Base-by-base conservation (phyloP, 345 rosid species). In the Aegle marmelos region DNA sequence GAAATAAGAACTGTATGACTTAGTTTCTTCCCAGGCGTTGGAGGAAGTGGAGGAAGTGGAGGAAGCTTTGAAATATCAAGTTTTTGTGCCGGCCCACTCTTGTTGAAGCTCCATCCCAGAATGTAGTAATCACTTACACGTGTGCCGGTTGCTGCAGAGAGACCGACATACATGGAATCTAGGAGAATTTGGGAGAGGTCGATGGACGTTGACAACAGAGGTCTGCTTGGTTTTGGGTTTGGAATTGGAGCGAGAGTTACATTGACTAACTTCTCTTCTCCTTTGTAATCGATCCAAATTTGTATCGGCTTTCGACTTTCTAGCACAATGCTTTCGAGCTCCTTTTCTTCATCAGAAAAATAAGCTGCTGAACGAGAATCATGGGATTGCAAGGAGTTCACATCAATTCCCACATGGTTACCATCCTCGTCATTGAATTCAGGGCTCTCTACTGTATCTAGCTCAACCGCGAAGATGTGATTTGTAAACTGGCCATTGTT, bases 251-350 rank as follows among this genome's bases (percentile, higher is more conserved):
- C 86, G 72, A 84, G 24, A 19, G 86, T 80, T 61, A 88, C 82
- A 64, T 70, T 80, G 60, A 89, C 64, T 45, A 65, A 74, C 73
- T 78, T 81, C 37, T 80, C 78, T 0, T 13, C 14, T 2, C 81
- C 86, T 73, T 86, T 82, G 68, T 91, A 93, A 8, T 91, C 94
- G n/a, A 93, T 82, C 92, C 93, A 91, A 27, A 81, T 80, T 76
- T 88, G 89, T 37, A 89, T 87, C 0, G 85, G 84, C 0, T 81
- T 27, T 1, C 86, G 89, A 74, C 92, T 87, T 0, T 72, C 69
- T 1, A 93, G 84, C 57, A 24, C 68, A 76, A 92, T 5, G 54
- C 80, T 83, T 58, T 25, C 45, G 17, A 17, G 0, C 19, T 80
- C 68, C 74, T 80, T 76, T 1, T 67, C 76, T 6, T 78, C 80